Conservation (phyloP, 1,284 basidiomycete genomes). For the Leucoagaricus sp. region DNA sequence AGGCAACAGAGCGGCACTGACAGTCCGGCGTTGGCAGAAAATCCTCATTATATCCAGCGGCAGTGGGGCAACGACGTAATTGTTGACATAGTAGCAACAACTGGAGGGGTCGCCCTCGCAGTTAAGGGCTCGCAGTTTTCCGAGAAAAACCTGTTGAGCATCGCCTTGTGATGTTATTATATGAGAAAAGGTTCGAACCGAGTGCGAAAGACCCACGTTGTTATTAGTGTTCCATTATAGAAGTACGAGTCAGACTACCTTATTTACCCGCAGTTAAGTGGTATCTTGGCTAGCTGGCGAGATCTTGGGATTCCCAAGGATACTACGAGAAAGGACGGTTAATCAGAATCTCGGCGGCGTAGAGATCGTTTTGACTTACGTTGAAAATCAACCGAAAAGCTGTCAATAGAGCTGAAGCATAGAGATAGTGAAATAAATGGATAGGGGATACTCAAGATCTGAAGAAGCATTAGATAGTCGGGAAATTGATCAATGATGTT, state of each 20-base stretch:
- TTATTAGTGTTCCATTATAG: slow-evolving; percentile 9
- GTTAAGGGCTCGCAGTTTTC: neutral
- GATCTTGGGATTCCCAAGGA: slow-evolving; percentile 11
- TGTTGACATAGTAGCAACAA: neutral
- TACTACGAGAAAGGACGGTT: neutral
- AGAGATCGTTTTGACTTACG: slow-evolving; percentile 3
- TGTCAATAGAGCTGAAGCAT: neutral
- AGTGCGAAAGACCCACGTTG: slow-evolving; percentile 6
- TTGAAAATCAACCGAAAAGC: neutral
- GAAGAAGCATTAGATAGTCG: neutral
- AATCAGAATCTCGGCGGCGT: neutral
- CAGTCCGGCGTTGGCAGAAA: neutral
- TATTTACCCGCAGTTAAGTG: neutral
- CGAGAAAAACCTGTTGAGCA: neutral
- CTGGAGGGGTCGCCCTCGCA: neutral
- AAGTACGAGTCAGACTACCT: slow-evolving; percentile 12
- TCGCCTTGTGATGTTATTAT: neutral
- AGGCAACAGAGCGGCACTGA: neutral
- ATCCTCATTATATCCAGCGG: neutral
- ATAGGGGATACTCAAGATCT: slow-evolving; percentile 10
- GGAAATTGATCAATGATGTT: slow-evolving; percentile 12
- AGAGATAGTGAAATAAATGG: neutral
- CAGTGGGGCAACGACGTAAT: neutral
- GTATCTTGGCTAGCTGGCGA: neutral
- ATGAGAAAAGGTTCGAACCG: slow-evolving; percentile 1